A percentile compares a stretch with the other conserved stretches of the same genome.
Evolutionary conservation across 2,329 filamentous ascomycete genomes (phyloP).

Genomic region (Monosporascus ibericus): DNA sequence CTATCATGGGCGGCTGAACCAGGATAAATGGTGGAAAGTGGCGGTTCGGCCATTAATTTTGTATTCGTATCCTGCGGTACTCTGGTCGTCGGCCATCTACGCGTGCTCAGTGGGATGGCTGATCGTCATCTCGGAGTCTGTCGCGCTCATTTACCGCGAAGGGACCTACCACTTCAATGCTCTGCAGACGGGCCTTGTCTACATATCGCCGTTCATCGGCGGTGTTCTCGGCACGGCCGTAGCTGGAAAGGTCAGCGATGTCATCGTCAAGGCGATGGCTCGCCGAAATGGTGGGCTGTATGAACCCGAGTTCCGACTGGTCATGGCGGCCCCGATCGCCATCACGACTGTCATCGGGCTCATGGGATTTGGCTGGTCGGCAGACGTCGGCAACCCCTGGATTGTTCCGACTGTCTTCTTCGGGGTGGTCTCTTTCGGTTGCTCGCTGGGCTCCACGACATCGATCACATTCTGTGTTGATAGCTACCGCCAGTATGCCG

Average conservation of each 20-base stretch:
- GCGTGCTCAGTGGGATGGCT: constrained; percentile 88
- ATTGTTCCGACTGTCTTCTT: constrained; percentile 94
- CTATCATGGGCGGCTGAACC: constrained; percentile 71
- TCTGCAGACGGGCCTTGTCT: constrained; percentile 77
- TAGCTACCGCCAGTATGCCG: constrained; percentile 87
- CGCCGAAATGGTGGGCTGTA: constrained; percentile 87
- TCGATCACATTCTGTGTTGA: constrained; percentile 93
- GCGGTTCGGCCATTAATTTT: constrained; percentile 77
- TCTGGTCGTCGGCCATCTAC: constrained; percentile 85
- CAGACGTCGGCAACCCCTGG: constrained; percentile 67
- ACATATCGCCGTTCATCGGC: constrained; percentile 84
- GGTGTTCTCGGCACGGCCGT: constrained; percentile 87
- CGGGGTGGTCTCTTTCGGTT: constrained; percentile 86
- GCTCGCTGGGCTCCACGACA: constrained; percentile 82
- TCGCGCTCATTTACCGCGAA: constrained; percentile 72
- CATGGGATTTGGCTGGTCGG: constrained; percentile 96
- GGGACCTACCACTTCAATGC: constrained; percentile 73
- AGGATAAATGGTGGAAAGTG: constrained; percentile 75
- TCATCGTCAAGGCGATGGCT: constrained; percentile 77
- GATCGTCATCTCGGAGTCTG: constrained; percentile 86
- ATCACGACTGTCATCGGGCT: constrained; percentile 76
- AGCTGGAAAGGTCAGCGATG: constrained; percentile 79
- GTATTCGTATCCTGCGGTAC: constrained; percentile 78
- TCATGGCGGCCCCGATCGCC: constrained; percentile 79
- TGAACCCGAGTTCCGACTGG: constrained; percentile 85